These are phyloP conservation scores for Lentinula raphanica DNA, from an alignment of 768 basidiomycete species.

Conservation along the genomic window DNA sequence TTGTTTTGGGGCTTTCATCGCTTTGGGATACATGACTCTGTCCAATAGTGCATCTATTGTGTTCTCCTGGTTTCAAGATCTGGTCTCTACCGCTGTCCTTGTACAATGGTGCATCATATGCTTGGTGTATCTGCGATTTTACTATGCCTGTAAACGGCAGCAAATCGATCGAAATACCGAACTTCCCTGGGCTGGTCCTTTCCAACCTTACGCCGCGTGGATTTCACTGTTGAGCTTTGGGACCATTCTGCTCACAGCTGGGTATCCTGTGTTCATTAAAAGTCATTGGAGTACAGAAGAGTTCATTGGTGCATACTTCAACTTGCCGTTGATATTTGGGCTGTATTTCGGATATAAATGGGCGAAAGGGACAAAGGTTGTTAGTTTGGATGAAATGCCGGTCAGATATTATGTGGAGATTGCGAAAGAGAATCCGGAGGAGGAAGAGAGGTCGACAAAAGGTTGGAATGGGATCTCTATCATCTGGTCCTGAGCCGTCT, in stretches of 20 bases:
- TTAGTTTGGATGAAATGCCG: slow-evolving; percentile 5
- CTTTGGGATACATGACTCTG: background rate
- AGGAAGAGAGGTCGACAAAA: background rate
- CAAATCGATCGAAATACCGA: slow-evolving; percentile 13
- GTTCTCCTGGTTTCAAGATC: slow-evolving; percentile 8
- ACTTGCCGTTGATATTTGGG: slow-evolving; percentile 39
- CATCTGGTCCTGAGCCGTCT: background rate
- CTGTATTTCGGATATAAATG: slow-evolving; percentile 43
- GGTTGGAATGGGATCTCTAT: background rate
- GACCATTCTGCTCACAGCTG: slow-evolving; percentile 10
- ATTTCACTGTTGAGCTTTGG: slow-evolving; percentile 32
- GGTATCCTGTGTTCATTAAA: slow-evolving; percentile 23
- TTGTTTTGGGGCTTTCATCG: slow-evolving; percentile 22
- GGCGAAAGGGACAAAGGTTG: slow-evolving; percentile 30
- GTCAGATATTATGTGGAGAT: slow-evolving; percentile 3
- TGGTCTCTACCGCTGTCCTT: slow-evolving; percentile 1
- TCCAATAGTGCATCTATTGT: background rate
- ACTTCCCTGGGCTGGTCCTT: slow-evolving; percentile 27
- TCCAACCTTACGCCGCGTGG: slow-evolving; percentile 25
- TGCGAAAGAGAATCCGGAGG: slow-evolving; percentile 6
- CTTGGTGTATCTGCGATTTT: slow-evolving; percentile 3
- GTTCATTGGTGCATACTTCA: slow-evolving; percentile 29
- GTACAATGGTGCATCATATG: slow-evolving; percentile 5
- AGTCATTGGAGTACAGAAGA: background rate
- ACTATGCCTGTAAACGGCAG: slow-evolving; percentile 10